These are phyloP conservation scores for Aspergillus aculeatinus DNA, from an alignment of 2,329 filamentous ascomycete genomes.

Conservation along the genomic window DNA sequence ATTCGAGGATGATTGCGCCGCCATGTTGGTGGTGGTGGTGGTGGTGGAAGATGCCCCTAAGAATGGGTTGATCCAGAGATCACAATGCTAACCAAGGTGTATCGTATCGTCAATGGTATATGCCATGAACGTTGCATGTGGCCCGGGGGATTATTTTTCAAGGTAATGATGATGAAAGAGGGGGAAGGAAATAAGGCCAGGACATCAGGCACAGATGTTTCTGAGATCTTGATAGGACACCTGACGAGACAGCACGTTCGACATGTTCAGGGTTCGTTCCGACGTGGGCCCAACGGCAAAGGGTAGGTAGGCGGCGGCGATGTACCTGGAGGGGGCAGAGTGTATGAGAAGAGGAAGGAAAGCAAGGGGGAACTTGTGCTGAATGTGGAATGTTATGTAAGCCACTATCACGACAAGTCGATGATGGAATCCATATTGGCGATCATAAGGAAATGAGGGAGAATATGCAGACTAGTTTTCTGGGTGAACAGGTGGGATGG, in stretches of 20 bases:
- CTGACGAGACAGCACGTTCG: constrained; percentile 18
- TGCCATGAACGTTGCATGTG: constrained; percentile 15
- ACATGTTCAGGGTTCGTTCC: constrained; percentile 23
- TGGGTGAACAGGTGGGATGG: background rate
- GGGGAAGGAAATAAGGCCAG: constrained; percentile 3
- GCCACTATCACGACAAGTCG: background rate
- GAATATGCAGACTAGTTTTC: background rate
- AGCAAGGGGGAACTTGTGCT: constrained; percentile 10
- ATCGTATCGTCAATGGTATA: constrained; percentile 2
- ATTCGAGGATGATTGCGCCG: constrained; percentile 17
- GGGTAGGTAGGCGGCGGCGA: constrained; percentile 7
- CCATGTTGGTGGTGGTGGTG: constrained; percentile 21
- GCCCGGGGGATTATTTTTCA: background rate
- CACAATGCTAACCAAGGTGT: constrained; percentile 1
- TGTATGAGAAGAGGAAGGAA: constrained; percentile 1
- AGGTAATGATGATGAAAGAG: constrained; percentile 1
- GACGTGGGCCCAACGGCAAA: constrained; percentile 14
- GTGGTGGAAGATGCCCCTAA: constrained; percentile 7
- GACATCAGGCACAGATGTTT: constrained; percentile 13
- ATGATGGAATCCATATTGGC: background rate
- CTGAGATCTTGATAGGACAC: constrained; percentile 14
- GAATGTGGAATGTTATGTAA: constrained; percentile 7
- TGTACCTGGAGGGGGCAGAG: background rate
- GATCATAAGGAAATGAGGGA: background rate
- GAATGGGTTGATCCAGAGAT: constrained; percentile 9